A percentile compares a stretch with the other conserved stretches of the same genome.
Evolutionary conservation across 805 yeast species (phyloP).

Genomic region (Jamesozyma jinghongensis): DNA sequence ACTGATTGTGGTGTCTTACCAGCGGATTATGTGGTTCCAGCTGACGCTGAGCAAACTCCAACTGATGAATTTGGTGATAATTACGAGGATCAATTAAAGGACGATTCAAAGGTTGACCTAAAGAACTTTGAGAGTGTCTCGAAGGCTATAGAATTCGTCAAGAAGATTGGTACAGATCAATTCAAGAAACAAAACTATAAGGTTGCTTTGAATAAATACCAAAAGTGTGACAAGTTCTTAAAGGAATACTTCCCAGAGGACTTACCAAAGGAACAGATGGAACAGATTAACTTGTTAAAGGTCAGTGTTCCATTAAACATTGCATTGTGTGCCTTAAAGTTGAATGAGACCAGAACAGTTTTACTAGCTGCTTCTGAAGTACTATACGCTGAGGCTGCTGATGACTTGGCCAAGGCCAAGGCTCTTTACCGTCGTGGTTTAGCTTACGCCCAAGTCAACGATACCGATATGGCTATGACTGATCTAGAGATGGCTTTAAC

Average conservation of each 20-base stretch:
- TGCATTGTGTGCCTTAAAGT: constrained; percentile 63
- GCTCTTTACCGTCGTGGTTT: constrained; percentile 81
- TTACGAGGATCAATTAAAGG: constrained; percentile 67
- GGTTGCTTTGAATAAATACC: constrained; percentile 57
- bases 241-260: constrained; percentile 57
- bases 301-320: constrained; percentile 61
- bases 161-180: constrained; percentile 67
- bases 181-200: constrained; percentile 56
- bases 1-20: constrained; percentile 73
- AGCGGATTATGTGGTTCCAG: constrained; percentile 42
- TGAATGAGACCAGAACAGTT: constrained; percentile 44
- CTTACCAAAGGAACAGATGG: constrained; percentile 45
- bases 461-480: constrained; percentile 59
- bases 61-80: constrained; percentile 81
- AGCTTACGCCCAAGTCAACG: constrained; percentile 54
- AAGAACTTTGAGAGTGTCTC: constrained; percentile 57
- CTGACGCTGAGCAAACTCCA: constrained; percentile 35
- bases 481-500: constrained; percentile 59
- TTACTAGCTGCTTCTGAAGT: constrained; percentile 58
- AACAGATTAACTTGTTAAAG: constrained; percentile 44
- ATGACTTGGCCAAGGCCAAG: constrained; percentile 66
- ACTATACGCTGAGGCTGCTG: constrained; percentile 47
- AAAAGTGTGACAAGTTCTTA: constrained; percentile 61
- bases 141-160: constrained; percentile 53
- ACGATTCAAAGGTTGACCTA: constrained; percentile 57